A percentile compares a stretch with the other conserved stretches of the same genome.
phyloP scores from a whole-genome alignment of 1,284 basidiomycete genomes.

The Ustilago trichophora region DNA sequence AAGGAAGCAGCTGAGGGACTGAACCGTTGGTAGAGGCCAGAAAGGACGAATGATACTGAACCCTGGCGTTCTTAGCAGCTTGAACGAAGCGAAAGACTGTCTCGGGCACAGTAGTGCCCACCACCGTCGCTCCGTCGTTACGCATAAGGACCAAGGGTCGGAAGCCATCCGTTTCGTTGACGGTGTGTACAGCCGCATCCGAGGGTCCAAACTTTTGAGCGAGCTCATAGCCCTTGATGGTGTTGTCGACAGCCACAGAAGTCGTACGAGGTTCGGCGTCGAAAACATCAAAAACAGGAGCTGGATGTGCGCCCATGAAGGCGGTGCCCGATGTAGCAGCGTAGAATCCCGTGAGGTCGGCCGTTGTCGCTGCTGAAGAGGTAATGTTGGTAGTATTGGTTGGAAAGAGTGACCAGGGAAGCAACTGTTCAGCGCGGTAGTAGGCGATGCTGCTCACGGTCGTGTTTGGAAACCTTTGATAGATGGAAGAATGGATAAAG shows the following conservation, averaged over 20 bases:
- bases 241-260: slow-evolving; percentile 21
- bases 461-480: slow-evolving; percentile 34
- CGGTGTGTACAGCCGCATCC: background rate
- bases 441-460: slow-evolving; percentile 41
- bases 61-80: slow-evolving; percentile 34
- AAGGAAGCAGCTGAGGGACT: slow-evolving; percentile 19
- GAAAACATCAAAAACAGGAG: slow-evolving; percentile 31
- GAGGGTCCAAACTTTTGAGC: slow-evolving; percentile 24
- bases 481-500: slow-evolving; percentile 44
- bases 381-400: slow-evolving; percentile 1
- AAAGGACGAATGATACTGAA: slow-evolving; percentile 18
- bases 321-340: slow-evolving; percentile 17
- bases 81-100: slow-evolving; percentile 33
- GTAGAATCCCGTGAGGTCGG: slow-evolving; percentile 21
- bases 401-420: slow-evolving; percentile 29
- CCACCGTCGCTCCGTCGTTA: slow-evolving; percentile 38
- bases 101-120: slow-evolving; percentile 29
- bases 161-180: slow-evolving; percentile 26
- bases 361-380: slow-evolving; percentile 1
- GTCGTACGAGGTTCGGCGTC: slow-evolving; percentile 21
- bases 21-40: slow-evolving; percentile 3
- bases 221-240: slow-evolving; percentile 22
- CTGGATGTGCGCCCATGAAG: slow-evolving; percentile 30
- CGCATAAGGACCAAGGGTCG: slow-evolving; percentile 46
- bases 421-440: slow-evolving; percentile 33